phyloP scores from a whole-genome alignment of 495 filamentous ascomycete species.

The Penicillium manginii region DNA sequence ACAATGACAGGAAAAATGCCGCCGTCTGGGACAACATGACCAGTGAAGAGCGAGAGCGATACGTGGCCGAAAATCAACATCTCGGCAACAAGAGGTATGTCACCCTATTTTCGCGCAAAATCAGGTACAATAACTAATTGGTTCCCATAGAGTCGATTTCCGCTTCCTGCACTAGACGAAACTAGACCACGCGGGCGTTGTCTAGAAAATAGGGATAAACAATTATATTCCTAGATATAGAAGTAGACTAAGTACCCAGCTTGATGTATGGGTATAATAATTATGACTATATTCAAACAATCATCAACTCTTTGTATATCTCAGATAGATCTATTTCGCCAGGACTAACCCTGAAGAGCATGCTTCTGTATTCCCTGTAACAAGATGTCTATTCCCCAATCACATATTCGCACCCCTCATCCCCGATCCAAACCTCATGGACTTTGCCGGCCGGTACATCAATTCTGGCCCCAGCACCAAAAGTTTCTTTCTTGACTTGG shows the following conservation, averaged over 20 bases:
- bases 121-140: conserved; percentile 4
- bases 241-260: neutral
- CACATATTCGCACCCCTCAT: conserved; percentile 79
- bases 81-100: conserved; percentile 69
- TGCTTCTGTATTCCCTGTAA: neutral
- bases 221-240: neutral
- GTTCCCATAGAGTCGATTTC: conserved; percentile 52
- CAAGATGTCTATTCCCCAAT: conserved; percentile 66
- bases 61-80: conserved; percentile 66
- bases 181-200: conserved; percentile 1
- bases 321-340: no score
- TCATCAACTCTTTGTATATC: no score
- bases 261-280: conserved; percentile 3
- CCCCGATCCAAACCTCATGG: conserved; percentile 86
- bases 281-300: neutral
- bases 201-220: neutral
- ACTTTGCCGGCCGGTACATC: conserved; percentile 72
- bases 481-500: conserved; percentile 62
- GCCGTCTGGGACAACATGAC: conserved; percentile 63
- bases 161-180: conserved; percentile 51
- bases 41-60: conserved; percentile 61
- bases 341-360: no score
- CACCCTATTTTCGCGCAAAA: neutral
- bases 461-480: conserved; percentile 67
- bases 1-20: conserved; percentile 38